phyloP scores from a whole-genome alignment of 371 early-diverging fungal species.

The Circinella minor region DNA sequence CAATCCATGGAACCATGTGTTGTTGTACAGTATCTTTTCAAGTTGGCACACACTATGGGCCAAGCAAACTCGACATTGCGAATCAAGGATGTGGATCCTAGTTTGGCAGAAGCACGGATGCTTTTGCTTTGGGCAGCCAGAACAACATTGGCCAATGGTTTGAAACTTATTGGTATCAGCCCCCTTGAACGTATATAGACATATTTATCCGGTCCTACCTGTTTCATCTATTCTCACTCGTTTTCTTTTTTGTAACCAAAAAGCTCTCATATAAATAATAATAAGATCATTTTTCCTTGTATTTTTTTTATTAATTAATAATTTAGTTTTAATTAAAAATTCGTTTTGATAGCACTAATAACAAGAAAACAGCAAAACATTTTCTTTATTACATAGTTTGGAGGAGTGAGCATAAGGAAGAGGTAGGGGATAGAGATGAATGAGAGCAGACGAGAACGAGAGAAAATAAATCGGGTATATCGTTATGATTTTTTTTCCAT shows the following conservation, averaged over 20 bases:
- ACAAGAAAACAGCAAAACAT: too few species aligned
- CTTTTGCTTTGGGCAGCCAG: constrained; percentile 77
- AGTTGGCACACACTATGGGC: constrained; percentile 81
- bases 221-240: background rate
- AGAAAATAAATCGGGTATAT: background rate
- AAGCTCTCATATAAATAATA: too few species aligned
- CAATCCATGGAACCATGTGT: constrained; percentile 84
- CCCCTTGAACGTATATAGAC: constrained; percentile 88
- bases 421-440: background rate
- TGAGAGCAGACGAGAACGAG: too few species aligned
- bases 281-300: too few species aligned
- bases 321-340: too few species aligned
- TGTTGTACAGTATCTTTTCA: constrained; percentile 90
- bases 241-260: background rate
- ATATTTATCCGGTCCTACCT: background rate
- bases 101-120: constrained; percentile 81
- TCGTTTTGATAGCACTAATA: too few species aligned
- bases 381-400: too few species aligned
- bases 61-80: constrained; percentile 72
- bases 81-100: constrained; percentile 68
- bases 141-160: constrained; percentile 77
- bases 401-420: too few species aligned
- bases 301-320: too few species aligned
- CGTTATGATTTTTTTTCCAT: background rate
- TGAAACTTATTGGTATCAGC: constrained; percentile 74